Evolutionary conservation across 352 stramenopile species (phyloP), one percentile per base, ranked within the genome.

Genomic region (Phytophthora brassicae): DNA sequence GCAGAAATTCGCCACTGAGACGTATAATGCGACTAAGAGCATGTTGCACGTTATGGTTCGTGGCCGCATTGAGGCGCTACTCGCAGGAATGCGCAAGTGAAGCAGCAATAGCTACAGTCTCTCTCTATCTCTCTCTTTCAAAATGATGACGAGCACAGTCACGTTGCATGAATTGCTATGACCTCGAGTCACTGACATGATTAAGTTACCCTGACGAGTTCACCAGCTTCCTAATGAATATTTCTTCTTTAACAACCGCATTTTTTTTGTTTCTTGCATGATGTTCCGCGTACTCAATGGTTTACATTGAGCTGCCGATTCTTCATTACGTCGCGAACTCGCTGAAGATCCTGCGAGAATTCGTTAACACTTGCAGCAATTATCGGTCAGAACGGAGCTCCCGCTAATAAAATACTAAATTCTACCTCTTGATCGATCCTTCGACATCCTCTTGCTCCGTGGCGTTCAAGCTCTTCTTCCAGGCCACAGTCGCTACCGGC

Each of bases 1-100:
- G 17, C 73, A 66, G 11, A 62, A 66, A 42, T 86, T 89, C 23
- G 83, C 79, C 1, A 23, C 29, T 6, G 51, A 84, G 1, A 80
- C 73, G 1, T 90, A 88, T 54, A 56, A 45, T 16, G 63, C 50
- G 38, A 86, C 68, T 9, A 75, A 74, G 26, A 64, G 50, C 14
- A 74, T 73, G 39, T 64, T 92, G n/a, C 83, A 92, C 29, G 79
- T 92, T 29, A 92, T 92, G 81, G 83, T 92, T 42, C 81, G 83
- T 29, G 81, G 85, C 35, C 77, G 83, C 35, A 76, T 92, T 24
- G 77, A 88, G 45, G 28, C 72, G 26, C 59, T 89, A 9, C 61
- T 92, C 11, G 41, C 35, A n/a, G 61, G 56, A 6, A 75, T 77
- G 47, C 39, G 54, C 26, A 63, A 49, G 20, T 70, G 42, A 64